phyloP scores from a whole-genome alignment of 805 yeast genomes.

The Osmozyma mogii region DNA sequence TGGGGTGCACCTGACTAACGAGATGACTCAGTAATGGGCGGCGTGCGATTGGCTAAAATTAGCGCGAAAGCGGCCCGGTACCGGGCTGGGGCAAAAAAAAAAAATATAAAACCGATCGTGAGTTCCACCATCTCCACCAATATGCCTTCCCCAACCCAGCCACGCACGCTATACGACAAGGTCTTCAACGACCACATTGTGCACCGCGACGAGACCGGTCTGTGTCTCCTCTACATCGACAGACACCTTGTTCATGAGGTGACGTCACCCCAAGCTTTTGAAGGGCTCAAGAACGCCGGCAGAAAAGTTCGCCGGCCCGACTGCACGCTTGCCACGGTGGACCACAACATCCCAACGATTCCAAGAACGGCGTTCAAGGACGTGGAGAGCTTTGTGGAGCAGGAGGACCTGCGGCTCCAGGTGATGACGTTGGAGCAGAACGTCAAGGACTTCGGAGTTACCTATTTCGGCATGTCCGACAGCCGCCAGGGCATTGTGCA shows the following conservation, averaged over 20 bases:
- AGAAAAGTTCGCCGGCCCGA: constrained; percentile 86
- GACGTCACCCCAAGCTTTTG: constrained; percentile 98
- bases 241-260: constrained; percentile 98
- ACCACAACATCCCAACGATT: constrained; percentile 94
- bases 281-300: constrained; percentile 83
- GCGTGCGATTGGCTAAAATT: no score
- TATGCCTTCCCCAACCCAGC: constrained; percentile 8
- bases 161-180: constrained; percentile 80
- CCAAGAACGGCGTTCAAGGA: constrained; percentile 73
- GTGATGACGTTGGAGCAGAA: constrained; percentile 88
- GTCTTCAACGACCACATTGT: constrained; percentile 93
- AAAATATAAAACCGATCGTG: background rate
- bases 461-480: constrained; percentile 93
- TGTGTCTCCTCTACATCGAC: constrained; percentile 83
- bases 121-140: constrained; percentile 1
- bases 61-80: constrained; percentile 10
- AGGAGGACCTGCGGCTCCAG: constrained; percentile 87
- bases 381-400: constrained; percentile 73
- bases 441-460: constrained; percentile 80
- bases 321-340: constrained; percentile 91
- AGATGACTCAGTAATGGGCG: no score
- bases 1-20: no score
- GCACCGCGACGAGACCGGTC: constrained; percentile 80
- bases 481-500: constrained; percentile 97
- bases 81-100: constrained; percentile 9